Base-by-base conservation (phyloP, 495 filamentous ascomycete genomes). In the Aspergillus hancockii region DNA sequence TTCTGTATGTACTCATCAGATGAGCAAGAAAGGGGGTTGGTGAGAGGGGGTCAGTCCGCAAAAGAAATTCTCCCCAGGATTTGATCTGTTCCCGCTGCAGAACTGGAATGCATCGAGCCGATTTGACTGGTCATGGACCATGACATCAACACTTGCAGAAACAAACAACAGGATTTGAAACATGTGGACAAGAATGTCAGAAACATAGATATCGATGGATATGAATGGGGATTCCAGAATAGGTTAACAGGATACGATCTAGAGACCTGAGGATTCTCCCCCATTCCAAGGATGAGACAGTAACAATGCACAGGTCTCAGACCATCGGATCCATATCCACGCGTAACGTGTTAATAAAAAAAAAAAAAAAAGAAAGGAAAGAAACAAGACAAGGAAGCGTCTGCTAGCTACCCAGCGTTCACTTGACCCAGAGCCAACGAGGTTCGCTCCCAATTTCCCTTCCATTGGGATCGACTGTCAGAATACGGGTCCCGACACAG, bases 381-480 rank as follows among this genome's bases (percentile, higher is more conserved):
- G 32, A 30, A 54, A 52, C 25, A 52, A 52, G 28, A 34, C 8
- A 41, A 38, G 34, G 8, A 16, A 41, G 23, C 16, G 1, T 14
- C n/a, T n/a, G n/a, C n/a, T n/a, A n/a, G n/a, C n/a, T n/a, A n/a
- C n/a, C n/a, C n/a, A 16, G 52, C 16, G 16, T 36, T 10, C 8
- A 5, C 34, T 14, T 36, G 4, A 36, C 4, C 34, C 38, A 52
- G 25, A 13, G 41, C 36, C 50, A 36, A 30, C 23, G 23, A 41
- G 43, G 19, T 55, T 41, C 61, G 5, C 43, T 55, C 43, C 45
- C 49, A 62, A 62, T 60, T 60, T 47, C 36, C 59, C 47, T 52
- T 58, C 54, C 50, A 68, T 68, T 68, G 21, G 54, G 62, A 65
- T 68, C 65, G 60, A 55, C 65, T 52, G 41, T 52, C 51, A 57